phyloP scores from a whole-genome alignment of 2,329 filamentous ascomycete genomes.

The Calonectria ilicicola region DNA sequence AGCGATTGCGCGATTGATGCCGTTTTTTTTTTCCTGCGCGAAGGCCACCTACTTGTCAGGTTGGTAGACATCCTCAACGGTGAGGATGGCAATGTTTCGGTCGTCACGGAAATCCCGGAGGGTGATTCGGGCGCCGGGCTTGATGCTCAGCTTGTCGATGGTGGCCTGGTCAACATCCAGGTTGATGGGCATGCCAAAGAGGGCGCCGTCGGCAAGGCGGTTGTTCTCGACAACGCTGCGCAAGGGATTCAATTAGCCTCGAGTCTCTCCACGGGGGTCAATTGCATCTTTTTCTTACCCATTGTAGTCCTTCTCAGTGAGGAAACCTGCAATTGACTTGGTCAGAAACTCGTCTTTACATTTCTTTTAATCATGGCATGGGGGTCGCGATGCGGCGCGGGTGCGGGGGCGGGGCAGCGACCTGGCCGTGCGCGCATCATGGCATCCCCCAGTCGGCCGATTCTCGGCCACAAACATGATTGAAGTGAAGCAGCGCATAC shows the following conservation, averaged over 20 bases:
- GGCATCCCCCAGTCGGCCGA: conserved; percentile 27
- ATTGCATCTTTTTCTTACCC: conserved; percentile 66
- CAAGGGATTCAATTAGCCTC: conserved; percentile 42
- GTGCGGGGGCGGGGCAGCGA: conserved; percentile 41
- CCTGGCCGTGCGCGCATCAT: conserved; percentile 15
- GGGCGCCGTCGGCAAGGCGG: conserved; percentile 87
- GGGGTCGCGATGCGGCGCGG: conserved; percentile 28
- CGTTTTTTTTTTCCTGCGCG: neutral
- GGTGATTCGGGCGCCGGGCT: conserved; percentile 84
- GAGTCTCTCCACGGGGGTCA: neutral
- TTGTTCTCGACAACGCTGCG: conserved; percentile 86
- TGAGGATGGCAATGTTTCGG: conserved; percentile 94
- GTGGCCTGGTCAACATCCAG: conserved; percentile 84
- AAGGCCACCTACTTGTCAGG: conserved; percentile 85
- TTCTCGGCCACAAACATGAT: conserved; percentile 27
- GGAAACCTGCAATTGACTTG: conserved; percentile 75
- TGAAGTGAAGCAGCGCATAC: conserved; percentile 62
- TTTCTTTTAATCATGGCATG: conserved; percentile 9
- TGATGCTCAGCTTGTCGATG: conserved; percentile 80
- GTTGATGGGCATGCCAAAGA: conserved; percentile 98
- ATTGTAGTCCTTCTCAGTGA: conserved; percentile 98
- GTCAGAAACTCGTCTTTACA: conserved; percentile 26
- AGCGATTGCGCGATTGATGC: conserved; percentile 31
- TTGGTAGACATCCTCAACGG: conserved; percentile 93
- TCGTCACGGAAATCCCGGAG: conserved; percentile 97